Base-by-base conservation (phyloP, 2,329 filamentous ascomycete species). In the Ascochyta lentis region DNA sequence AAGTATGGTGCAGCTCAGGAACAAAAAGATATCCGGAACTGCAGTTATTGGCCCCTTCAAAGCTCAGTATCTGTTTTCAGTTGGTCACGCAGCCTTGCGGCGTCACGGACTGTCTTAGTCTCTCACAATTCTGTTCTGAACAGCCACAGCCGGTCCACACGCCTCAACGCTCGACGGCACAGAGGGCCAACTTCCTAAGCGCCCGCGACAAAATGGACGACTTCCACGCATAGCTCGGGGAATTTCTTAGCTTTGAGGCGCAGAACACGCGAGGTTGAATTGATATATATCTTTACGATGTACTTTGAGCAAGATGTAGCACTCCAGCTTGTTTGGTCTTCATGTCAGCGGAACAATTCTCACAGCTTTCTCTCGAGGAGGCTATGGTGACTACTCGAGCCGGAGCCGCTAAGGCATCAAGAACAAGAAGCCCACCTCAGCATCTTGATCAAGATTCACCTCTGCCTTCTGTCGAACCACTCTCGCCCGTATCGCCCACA, bases 301-400 rank as follows among this genome's bases (percentile, higher is more conserved):
- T 42, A 49, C 57, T 54, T 54, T 49, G 35, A 56, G 47, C 47
- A 58, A 58, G 40, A 44, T 49, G 54, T 54, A 60, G 35, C 43
- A 65, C 39, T 51, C 47, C 58, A 54, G 50, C 45, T 50, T 47
- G 54, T 62, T 54, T 55, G 19, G 47, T 58, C 68, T 68, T 59
- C 67, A 74, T 76, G 73, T 73, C 72, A 58, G 70, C 63, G 43
- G 72, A 76, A 65, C 67, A 68, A 47, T 69, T 76, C 41, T 72
- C 70, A 35, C 71, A 70, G 58, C 69, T 76, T 57, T 71, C 71
- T 55, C 61, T 76, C n/a, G 65, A 64, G 57, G 71, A 73, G 59
- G 63, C 60, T 23, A 76, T 76, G 73, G 72, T 76, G 58, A 76
- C 68, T 44, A 74, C 73, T 67, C 69, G 72, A 60, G 67, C 72